Evolutionary conservation across 345 rosid genomes (phyloP), one percentile per base, ranked within the genome.

Genomic region (Noccaea bulbosa): DNA sequence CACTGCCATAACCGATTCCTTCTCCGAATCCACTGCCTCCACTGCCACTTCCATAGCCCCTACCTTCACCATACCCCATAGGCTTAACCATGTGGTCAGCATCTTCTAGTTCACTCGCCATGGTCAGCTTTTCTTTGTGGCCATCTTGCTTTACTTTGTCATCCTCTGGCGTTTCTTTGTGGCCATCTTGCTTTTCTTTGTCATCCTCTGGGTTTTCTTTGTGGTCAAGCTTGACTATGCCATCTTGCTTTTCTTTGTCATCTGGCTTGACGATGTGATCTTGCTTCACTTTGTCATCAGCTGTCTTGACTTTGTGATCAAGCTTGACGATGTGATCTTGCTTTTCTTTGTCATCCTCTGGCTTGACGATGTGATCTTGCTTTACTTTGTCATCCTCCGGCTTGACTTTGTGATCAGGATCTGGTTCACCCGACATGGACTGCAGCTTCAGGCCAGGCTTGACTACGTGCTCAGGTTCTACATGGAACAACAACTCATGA

Each of bases 61-160:
- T 44, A 34, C 82, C 83, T 48, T 2, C 22, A 7, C 84, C 81
- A 43, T 50, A 67, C 30, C 74, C 80, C 60, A 45, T 58, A 52
- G 57, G 55, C 73, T 47, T 67, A 17, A 38, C 27, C 44, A 12
- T 7, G 20, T 52, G 64, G 53, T 61, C 56, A 44, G 58, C 30
- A 61, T 77, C 41, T 41, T 41, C 55, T 39, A 49, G 32, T 54
- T 55, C 52, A 62, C 65, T 34, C 30, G 24, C 34, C 56, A 59
- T 2, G 63, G 62, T 14, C 17, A 11, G 11, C 47, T 43, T 43
- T n/a, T 43, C 34, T 37, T 32, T 22, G 11, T 35, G 4, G 58
- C 37, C 32, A 17, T 49, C 47, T 2, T 0, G 44, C 55, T 46
- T 46, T 6, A 6, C 41, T 11, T n/a, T 34, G 0, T 55, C 12